A percentile compares a stretch with the other conserved stretches of the same genome.
These are phyloP conservation scores for Trichoderma sp. DNA, from an alignment of 2,329 filamentous ascomycete genomes.

Conservation along the genomic window DNA sequence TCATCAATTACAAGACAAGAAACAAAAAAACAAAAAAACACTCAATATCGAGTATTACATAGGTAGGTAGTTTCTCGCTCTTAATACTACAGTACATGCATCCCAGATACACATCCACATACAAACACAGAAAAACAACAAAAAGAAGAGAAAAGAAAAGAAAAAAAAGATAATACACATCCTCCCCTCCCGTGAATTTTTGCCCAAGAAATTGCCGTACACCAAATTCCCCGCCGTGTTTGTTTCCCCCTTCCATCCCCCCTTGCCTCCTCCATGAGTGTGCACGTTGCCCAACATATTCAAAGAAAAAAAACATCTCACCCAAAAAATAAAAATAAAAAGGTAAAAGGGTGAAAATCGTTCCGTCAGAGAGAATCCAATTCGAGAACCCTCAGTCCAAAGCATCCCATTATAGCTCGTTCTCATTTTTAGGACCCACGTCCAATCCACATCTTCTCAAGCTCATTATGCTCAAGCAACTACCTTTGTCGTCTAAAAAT, in stretches of 20 bases:
- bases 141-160: background rate
- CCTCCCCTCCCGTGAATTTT: background rate
- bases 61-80: background rate
- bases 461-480: background rate
- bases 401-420: background rate
- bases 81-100: slow-evolving; percentile 7
- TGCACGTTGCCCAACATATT: background rate
- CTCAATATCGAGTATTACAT: slow-evolving; percentile 4
- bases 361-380: background rate
- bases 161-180: background rate
- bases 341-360: background rate
- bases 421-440: background rate
- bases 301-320: background rate
- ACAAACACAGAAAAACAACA: background rate
- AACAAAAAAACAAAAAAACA: background rate
- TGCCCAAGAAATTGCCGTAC: slow-evolving; percentile 10
- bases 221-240: background rate
- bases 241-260: background rate
- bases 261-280: background rate
- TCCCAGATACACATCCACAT: background rate
- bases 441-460: background rate
- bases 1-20: background rate
- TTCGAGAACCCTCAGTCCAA: background rate
- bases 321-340: background rate
- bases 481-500: background rate